Evolutionary conservation across 768 basidiomycete species (phyloP).

Genomic region (Trametopsis cervina): DNA sequence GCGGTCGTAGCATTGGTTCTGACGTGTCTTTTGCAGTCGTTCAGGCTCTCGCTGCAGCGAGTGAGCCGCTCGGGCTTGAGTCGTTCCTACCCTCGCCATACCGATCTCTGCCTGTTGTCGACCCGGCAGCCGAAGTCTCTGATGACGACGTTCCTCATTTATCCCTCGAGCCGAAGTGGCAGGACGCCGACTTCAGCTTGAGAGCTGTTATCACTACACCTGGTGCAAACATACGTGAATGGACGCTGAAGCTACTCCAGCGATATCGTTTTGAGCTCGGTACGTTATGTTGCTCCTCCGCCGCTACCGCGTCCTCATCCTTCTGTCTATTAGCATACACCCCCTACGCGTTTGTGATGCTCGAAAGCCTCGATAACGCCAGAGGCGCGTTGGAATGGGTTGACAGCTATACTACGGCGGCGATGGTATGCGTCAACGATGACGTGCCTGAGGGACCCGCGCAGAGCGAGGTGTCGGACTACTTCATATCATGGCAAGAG

Average conservation of each 20-base stretch:
- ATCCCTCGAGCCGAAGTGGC: slow-evolving; percentile 3
- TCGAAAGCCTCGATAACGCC: slow-evolving; percentile 10
- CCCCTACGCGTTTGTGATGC: slow-evolving; percentile 12
- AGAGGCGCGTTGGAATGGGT: slow-evolving; percentile 12
- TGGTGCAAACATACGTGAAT: slow-evolving; percentile 8
- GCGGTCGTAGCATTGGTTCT: too few species aligned
- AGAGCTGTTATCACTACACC: slow-evolving; percentile 2
- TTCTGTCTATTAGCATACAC: slow-evolving; percentile 2
- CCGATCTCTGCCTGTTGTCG: neutral
- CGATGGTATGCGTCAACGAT: slow-evolving; percentile 14
- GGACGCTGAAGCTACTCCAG: slow-evolving; percentile 14
- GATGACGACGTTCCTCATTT: slow-evolving; percentile 5
- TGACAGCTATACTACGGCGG: slow-evolving; percentile 9
- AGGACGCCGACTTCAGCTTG: slow-evolving; percentile 9
- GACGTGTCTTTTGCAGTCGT: too few species aligned
- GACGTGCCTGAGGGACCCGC: slow-evolving; percentile 6
- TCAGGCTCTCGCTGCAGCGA: slow-evolving; percentile 8
- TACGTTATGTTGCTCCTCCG: neutral
- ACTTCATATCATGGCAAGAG: slow-evolving; percentile 9
- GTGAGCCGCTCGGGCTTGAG: slow-evolving; percentile 10
- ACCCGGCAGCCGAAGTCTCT: neutral
- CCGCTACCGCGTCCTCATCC: neutral
- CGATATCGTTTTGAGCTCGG: slow-evolving; percentile 12
- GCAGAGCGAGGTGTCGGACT: slow-evolving; percentile 6
- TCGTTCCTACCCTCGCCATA: slow-evolving; percentile 10